Evolutionary conservation across 2,329 filamentous ascomycete genomes (phyloP), one percentile per base, ranked within the genome.

Genomic region (Colletotrichum theobromicola): DNA sequence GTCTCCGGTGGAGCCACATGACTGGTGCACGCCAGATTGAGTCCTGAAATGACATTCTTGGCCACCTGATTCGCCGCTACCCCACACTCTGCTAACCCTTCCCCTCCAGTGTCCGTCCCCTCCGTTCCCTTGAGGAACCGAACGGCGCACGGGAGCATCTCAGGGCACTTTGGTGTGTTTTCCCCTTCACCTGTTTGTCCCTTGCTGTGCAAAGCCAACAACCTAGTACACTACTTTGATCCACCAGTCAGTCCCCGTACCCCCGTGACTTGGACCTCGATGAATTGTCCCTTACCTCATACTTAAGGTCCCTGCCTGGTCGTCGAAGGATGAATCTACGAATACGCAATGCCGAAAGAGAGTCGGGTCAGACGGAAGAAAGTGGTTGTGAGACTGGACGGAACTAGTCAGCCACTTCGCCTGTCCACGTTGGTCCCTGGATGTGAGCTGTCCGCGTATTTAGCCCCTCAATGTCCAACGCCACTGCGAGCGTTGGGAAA

Each of bases 31-130:
- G 60, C 71, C 61, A 75, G 30, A 67, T 73, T 57, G 37, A 67
- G 66, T 57, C 37, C 53, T 67, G 26, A 63, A 64, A 75, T 72
- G 65, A 63, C 76, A 70, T 70, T 73, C 66, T 66, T 67, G 67
- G 16, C 62, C 61, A 64, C 30, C 63, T 77, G 72, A 77, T 77
- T 77, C 65, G 75, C 73, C 50, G 70, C 63, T 76, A 77, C 75
- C 76, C 76, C 75, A 77, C 75, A 73, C 57, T 65, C 61, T 72
- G 72, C 72, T 71, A 55, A 53, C 34, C n/a, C 42, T n/a, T n/a
- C n/a, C 42, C 42, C 42, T 21, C 42, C 42, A 46, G 42, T n/a
- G 42, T 46, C 42, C 42, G 60, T 35, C 16, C 64, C 69, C 68
- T 26, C 32, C 42, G 62, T 50, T 71, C 50, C 34, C 6, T 61